Conservation (phyloP, 192 early-diverging fungal species). For the Coemansia sp. region DNA sequence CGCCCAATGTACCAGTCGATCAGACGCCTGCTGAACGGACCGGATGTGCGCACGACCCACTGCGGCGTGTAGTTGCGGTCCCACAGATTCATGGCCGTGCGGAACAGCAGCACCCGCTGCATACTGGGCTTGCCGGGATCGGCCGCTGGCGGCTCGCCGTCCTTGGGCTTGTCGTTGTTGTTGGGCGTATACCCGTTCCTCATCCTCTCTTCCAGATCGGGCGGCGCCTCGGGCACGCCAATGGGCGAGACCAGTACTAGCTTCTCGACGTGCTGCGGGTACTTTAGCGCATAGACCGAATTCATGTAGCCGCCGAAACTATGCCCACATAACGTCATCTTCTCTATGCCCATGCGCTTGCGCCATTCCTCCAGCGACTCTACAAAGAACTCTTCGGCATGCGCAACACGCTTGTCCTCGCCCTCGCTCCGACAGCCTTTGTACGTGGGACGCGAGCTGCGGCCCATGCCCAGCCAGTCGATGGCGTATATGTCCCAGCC, state of each 20-base stretch:
- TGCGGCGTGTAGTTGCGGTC: slow-evolving; percentile 78
- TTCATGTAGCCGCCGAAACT: slow-evolving; percentile 89
- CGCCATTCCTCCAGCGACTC: slow-evolving; percentile 90
- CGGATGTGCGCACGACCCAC: slow-evolving; percentile 70
- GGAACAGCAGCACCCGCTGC: slow-evolving; percentile 29
- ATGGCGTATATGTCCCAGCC: slow-evolving; percentile 49
- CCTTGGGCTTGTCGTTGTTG: slow-evolving; percentile 6
- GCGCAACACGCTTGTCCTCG: slow-evolving; percentile 54
- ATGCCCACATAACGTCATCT: slow-evolving; percentile 84
- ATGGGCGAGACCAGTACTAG: slow-evolving; percentile 89
- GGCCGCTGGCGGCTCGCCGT: slow-evolving; percentile 26
- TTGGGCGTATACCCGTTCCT: slow-evolving; percentile 25
- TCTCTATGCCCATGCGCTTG: slow-evolving; percentile 70
- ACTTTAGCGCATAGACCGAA: slow-evolving; percentile 80
- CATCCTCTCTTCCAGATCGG: slow-evolving; percentile 52
- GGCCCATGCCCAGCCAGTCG: slow-evolving; percentile 98
- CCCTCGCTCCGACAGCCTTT: slow-evolving; percentile 41
- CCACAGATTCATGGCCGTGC: slow-evolving; percentile 62
- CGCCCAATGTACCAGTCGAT: slow-evolving; percentile 57
- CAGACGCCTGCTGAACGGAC: slow-evolving; percentile 72
- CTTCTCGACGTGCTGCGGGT: slow-evolving; percentile 83
- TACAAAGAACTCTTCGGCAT: slow-evolving; percentile 84
- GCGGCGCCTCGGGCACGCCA: slow-evolving; percentile 61
- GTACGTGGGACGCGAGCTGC: slow-evolving; percentile 76
- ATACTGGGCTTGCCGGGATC: slow-evolving; percentile 27